These are phyloP conservation scores for Saksenaea oblongispora DNA, from an alignment of 371 early-diverging fungal genomes.

Conservation along the genomic window DNA sequence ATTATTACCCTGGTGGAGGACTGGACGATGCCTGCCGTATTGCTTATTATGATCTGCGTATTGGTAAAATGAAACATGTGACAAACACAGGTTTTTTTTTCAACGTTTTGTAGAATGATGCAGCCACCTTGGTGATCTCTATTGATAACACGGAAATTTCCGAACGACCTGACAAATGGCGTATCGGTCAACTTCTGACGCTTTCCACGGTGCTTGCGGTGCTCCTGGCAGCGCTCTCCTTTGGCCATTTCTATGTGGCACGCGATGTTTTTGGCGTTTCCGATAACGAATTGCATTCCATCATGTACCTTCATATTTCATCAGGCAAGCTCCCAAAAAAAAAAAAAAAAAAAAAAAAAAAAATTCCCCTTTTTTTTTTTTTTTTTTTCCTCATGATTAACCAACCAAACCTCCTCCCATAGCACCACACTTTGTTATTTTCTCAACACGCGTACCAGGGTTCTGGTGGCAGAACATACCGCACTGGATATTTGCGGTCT, in stretches of 20 bases:
- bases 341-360: neutral
- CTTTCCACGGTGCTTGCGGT: conserved; percentile 76
- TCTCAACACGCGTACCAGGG: conserved; percentile 83
- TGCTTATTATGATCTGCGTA: conserved; percentile 85
- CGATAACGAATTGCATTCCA: conserved; percentile 61
- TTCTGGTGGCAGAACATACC: conserved; percentile 86
- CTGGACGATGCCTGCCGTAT: conserved; percentile 81
- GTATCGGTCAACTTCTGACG: conserved; percentile 85
- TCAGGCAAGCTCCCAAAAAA: conserved; percentile 48
- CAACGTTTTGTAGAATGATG: conserved; percentile 65
- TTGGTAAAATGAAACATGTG: no score
- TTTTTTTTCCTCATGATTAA: neutral
- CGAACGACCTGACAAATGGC: conserved; percentile 88
- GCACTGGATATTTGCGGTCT: conserved; percentile 65
- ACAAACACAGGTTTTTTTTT: conserved; percentile 1
- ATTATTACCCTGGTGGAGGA: conserved; percentile 77
- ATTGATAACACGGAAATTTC: conserved; percentile 92
- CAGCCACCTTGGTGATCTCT: conserved; percentile 89
- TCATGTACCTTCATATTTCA: conserved; percentile 92
- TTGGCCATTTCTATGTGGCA: conserved; percentile 81
- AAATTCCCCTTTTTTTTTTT: neutral
- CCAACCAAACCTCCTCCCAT: neutral
- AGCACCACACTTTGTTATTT: conserved; percentile 91
- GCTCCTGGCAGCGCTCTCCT: conserved; percentile 74
- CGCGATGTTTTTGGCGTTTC: conserved; percentile 60